Percentiles rank a stretch among this genome's conserved stretches.
These are phyloP conservation scores for Raffaelea deltoideospora DNA, from an alignment of 2,329 filamentous ascomycete genomes.

Conservation along the genomic window DNA sequence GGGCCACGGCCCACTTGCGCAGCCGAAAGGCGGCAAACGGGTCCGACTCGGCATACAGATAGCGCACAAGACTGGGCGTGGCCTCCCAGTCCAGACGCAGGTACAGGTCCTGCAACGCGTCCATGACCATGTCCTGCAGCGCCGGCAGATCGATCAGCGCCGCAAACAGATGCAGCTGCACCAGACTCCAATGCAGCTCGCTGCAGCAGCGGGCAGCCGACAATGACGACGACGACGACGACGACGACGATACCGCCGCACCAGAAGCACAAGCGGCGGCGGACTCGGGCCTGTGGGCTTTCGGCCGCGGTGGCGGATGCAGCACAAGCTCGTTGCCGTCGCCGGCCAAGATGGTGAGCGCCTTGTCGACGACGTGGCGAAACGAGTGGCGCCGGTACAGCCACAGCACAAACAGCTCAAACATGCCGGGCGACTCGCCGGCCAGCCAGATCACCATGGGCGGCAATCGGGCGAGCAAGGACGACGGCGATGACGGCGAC, in stretches of 20 bases:
- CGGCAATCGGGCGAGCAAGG: slow-evolving; percentile 9
- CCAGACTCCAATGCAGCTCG: slow-evolving; percentile 38
- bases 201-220: slow-evolving; percentile 10
- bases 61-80: slow-evolving; percentile 31
- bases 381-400: slow-evolving; percentile 30
- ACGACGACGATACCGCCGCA: neutral
- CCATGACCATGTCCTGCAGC: slow-evolving; percentile 42
- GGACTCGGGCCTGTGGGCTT: no score
- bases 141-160: slow-evolving; percentile 31
- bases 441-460: slow-evolving; percentile 22
- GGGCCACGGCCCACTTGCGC: slow-evolving; percentile 44
- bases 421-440: slow-evolving; percentile 33
- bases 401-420: slow-evolving; percentile 37
- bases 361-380: slow-evolving; percentile 25
- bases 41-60: slow-evolving; percentile 39
- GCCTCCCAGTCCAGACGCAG: slow-evolving; percentile 44
- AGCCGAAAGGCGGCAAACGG: slow-evolving; percentile 32
- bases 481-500: neutral
- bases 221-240: neutral
- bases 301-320: neutral
- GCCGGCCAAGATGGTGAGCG: slow-evolving; percentile 15
- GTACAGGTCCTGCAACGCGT: slow-evolving; percentile 43
- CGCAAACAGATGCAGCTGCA: slow-evolving; percentile 42
- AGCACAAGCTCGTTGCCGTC: neutral
- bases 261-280: neutral